These are phyloP conservation scores for Nothophytophthora sp. DNA, from an alignment of 352 stramenopile species.

Conservation along the genomic window DNA sequence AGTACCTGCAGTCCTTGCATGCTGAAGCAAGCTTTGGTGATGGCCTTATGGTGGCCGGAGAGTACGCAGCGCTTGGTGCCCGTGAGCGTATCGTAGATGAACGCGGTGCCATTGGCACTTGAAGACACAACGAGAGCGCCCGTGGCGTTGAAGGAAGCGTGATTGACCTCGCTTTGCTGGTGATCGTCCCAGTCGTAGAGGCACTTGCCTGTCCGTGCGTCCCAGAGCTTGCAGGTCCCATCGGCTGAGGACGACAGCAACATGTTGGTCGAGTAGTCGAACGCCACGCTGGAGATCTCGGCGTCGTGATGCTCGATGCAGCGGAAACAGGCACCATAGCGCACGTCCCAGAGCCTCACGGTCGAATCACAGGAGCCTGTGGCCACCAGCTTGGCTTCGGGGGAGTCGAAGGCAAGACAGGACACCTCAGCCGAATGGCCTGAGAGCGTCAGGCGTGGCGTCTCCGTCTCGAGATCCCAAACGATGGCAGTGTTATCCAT, in stretches of 20 bases:
- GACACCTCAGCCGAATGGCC: constrained; percentile 73
- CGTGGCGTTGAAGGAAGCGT: constrained; percentile 66
- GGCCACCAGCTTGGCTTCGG: constrained; percentile 39
- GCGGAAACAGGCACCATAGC: constrained; percentile 71
- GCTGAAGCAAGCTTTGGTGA: constrained; percentile 64
- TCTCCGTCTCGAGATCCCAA: constrained; percentile 63
- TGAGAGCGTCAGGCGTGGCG: constrained; percentile 36
- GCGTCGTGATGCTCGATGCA: constrained; percentile 55
- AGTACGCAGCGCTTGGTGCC: constrained; percentile 48
- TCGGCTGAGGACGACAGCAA: constrained; percentile 61
- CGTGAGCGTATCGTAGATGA: constrained; percentile 76
- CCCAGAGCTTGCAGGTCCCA: constrained; percentile 69
- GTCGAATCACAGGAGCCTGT: constrained; percentile 70
- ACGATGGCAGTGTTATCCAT: constrained; percentile 71
- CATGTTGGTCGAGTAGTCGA: constrained; percentile 61
- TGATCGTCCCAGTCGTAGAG: constrained; percentile 65
- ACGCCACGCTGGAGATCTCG: constrained; percentile 63
- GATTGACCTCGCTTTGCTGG: constrained; percentile 45
- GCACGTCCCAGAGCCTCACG: constrained; percentile 72
- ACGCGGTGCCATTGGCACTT: constrained; percentile 49
- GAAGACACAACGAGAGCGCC: constrained; percentile 62
- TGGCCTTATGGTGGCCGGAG: constrained; percentile 42
- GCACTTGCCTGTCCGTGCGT: constrained; percentile 58
- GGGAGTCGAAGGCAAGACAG: constrained; percentile 59
- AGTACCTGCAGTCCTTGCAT: constrained; percentile 68